Evolutionary conservation across 2,329 filamentous ascomycete species (phyloP).

Genomic region (Venturia effusa): DNA sequence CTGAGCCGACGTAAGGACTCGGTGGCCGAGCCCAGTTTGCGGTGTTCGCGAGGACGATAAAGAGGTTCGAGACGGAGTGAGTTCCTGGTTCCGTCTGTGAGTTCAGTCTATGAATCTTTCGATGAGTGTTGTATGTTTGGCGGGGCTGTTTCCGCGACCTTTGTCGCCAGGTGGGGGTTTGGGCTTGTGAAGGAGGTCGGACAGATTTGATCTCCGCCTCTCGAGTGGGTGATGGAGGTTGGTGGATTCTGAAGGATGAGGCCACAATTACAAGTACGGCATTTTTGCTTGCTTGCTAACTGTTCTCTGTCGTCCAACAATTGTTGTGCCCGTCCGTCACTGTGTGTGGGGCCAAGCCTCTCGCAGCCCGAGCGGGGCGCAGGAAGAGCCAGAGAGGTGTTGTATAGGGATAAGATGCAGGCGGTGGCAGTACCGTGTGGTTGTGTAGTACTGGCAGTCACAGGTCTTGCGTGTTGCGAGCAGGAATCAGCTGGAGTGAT

Average conservation of each 20-base stretch:
- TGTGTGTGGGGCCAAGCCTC: background rate
- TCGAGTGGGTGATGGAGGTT: background rate
- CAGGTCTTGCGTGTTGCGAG: background rate
- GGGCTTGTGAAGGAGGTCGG: background rate
- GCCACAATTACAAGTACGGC: background rate
- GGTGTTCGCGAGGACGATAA: background rate
- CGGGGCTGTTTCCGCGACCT: slow-evolving; percentile 1
- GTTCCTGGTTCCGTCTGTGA: background rate
- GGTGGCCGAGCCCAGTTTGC: background rate
- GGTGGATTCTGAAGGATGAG: background rate
- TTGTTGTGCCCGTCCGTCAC: background rate
- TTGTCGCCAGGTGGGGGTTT: background rate
- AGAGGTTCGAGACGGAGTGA: background rate
- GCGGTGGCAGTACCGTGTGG: background rate
- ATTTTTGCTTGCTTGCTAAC: background rate
- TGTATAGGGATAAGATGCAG: background rate
- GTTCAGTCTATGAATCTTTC: background rate
- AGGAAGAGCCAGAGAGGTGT: background rate
- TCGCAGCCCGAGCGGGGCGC: background rate
- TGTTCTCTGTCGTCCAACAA: background rate
- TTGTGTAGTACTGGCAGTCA: background rate
- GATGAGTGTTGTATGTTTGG: background rate
- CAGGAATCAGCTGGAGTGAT: too few relatives aligned
- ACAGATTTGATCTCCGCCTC: background rate
- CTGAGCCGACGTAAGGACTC: slow-evolving; percentile 13